A percentile compares a stretch with the other conserved stretches of the same genome.
phyloP scores from a whole-genome alignment of 2,329 filamentous ascomycete genomes.

The Exserohilum rostratum region DNA sequence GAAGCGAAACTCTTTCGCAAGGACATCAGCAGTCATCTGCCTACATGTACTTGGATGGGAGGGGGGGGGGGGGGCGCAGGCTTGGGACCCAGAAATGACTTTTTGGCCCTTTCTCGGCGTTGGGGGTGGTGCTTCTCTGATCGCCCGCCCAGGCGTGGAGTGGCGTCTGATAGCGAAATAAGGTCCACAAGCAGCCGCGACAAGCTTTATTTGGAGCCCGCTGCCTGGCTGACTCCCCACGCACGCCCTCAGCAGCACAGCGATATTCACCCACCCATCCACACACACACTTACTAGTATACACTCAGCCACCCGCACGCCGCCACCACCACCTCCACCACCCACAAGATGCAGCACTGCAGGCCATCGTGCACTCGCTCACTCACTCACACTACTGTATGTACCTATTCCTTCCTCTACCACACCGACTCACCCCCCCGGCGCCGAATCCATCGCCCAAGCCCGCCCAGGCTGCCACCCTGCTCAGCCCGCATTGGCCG shows the following conservation, averaged over 20 bases:
- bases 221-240: constrained; percentile 20
- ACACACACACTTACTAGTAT: too few relatives aligned
- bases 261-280: too few relatives aligned
- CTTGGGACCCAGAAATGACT: constrained; percentile 32
- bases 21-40: constrained; percentile 26
- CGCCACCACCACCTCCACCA: too few relatives aligned
- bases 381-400: too few relatives aligned
- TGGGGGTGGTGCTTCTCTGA: constrained; percentile 35
- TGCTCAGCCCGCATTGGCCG: constrained; percentile 22
- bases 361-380: too few relatives aligned
- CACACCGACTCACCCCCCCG: too few relatives aligned
- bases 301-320: too few relatives aligned
- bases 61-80: constrained; percentile 8
- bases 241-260: too few relatives aligned
- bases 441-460: background rate
- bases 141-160: constrained; percentile 45
- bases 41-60: constrained; percentile 24
- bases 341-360: too few relatives aligned
- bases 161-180: constrained; percentile 46
- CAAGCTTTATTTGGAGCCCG: constrained; percentile 49
- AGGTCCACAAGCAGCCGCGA: constrained; percentile 42
- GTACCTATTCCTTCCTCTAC: too few relatives aligned
- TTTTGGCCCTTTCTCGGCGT: constrained; percentile 38
- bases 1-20: constrained; percentile 25
- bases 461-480: constrained; percentile 29